phyloP scores from a whole-genome alignment of 148 eudicot species.

The Bassia scoparia region DNA sequence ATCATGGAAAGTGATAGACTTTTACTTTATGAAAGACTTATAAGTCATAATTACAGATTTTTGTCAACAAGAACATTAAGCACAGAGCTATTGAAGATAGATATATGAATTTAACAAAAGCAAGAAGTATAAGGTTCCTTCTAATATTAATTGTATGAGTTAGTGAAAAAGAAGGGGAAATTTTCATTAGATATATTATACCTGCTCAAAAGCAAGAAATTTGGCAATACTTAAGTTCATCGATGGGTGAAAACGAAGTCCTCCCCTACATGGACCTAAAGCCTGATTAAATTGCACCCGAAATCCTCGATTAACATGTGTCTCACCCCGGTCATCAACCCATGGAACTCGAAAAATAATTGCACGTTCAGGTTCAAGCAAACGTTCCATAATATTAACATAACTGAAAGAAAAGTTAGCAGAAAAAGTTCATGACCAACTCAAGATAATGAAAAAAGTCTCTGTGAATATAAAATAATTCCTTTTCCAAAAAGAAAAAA shows the following conservation, averaged over 20 bases:
- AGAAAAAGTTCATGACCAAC: constrained; percentile 21
- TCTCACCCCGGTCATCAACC: constrained; percentile 94
- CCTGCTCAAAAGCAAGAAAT: constrained; percentile 97
- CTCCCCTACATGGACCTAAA: constrained; percentile 97
- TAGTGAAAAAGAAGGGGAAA: constrained; percentile 1
- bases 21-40: background rate
- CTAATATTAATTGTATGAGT: background rate
- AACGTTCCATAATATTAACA: constrained; percentile 90
- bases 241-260: constrained; percentile 87
- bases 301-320: constrained; percentile 90
- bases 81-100: background rate
- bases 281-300: constrained; percentile 96
- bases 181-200: constrained; percentile 23
- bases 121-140: background rate
- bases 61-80: background rate
- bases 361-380: constrained; percentile 92
- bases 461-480: background rate
- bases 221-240: constrained; percentile 94
- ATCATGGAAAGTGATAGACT: background rate
- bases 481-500: too few species aligned
- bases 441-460: constrained; percentile 1
- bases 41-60: background rate
- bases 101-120: background rate
- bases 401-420: constrained; percentile 49
- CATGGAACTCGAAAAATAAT: constrained; percentile 95